Base-by-base conservation (phyloP, 2,329 filamentous ascomycete species). In the Fusarium chaquense region DNA sequence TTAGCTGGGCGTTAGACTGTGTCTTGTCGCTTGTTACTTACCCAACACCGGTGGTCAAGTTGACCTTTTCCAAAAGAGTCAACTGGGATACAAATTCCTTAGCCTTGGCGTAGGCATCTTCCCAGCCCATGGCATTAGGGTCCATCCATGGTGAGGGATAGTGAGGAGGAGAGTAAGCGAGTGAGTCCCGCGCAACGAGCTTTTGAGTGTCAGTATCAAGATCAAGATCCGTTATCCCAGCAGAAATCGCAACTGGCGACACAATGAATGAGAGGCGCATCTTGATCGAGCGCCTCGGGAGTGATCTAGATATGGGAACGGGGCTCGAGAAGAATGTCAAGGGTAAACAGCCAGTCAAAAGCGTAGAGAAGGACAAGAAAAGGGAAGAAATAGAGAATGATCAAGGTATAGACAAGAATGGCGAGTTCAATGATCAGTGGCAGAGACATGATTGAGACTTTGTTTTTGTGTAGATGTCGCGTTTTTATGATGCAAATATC, bases 131-230 rank as follows among this genome's bases (percentile, higher is more conserved):
- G 13, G 91, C 92, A 8, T 87, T 78, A 20, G 92, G 91, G 67
- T 92, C 87, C 81, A 91, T 91, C 93, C 94, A 97, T 82, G 94
- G 94, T 30, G 93, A 94, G 1, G 94, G 94, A 76, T 97, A 97
- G 76, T 86, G 87, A 4, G 93, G 92, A 15, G 80, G 80, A 5
- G 85, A 87, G 32, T 73, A 68, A 6, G 82, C 81, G 16, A 82
- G 77, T 33, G 60, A 58, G 36, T 63, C 43, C 26, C 67, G 62
- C 26, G 53, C 44, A 15, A 61, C 36, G 50, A 67, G 22, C 72
- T 79, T 52, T 51, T 69, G 61, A 41, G 59, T 4, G 67, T 78
- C 61, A 78, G 76, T 70, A 38, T 59, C 45, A 13, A 66, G 43
- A 36, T 53, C 56, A 30, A 69, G 26, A 26, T 43, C 51, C 18